phyloP scores from a whole-genome alignment of 139 green algal genomes.

The Desmodesmus armatus region DNA sequence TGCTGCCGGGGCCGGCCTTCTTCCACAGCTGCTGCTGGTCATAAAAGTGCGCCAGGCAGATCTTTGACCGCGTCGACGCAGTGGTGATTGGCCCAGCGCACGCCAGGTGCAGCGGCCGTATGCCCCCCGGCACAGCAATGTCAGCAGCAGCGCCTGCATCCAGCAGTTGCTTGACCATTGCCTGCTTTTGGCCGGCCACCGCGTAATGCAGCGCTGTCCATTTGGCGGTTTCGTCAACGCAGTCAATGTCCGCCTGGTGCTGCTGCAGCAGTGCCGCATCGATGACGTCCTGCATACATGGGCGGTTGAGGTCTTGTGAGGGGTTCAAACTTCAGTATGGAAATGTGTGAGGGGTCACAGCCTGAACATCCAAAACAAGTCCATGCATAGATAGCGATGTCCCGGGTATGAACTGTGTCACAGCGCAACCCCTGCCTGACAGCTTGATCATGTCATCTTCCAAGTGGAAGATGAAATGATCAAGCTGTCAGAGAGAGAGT shows the following conservation, averaged over 20 bases:
- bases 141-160: constrained; percentile 11
- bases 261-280: constrained; percentile 13
- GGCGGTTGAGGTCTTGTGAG: no score
- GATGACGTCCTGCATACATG: constrained; percentile 10
- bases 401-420: no score
- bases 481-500: no score
- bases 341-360: no score
- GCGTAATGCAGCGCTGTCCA: constrained; percentile 39
- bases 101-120: constrained; percentile 23
- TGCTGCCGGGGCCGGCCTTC: constrained; percentile 31
- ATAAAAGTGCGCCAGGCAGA: constrained; percentile 38
- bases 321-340: no score
- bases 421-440: no score
- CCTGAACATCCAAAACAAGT: no score
- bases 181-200: constrained; percentile 3
- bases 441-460: no score
- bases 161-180: constrained; percentile 39
- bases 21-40: constrained; percentile 48
- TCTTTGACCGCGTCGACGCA: constrained; percentile 16
- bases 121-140: constrained; percentile 11
- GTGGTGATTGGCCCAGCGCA: constrained; percentile 26
- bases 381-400: no score
- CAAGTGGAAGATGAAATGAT: no score
- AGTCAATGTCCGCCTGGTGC: constrained; percentile 14
- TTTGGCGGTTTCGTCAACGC: constrained; percentile 34